Conservation (phyloP, 2,329 filamentous ascomycete species). For the Fusarium sacchari region DNA sequence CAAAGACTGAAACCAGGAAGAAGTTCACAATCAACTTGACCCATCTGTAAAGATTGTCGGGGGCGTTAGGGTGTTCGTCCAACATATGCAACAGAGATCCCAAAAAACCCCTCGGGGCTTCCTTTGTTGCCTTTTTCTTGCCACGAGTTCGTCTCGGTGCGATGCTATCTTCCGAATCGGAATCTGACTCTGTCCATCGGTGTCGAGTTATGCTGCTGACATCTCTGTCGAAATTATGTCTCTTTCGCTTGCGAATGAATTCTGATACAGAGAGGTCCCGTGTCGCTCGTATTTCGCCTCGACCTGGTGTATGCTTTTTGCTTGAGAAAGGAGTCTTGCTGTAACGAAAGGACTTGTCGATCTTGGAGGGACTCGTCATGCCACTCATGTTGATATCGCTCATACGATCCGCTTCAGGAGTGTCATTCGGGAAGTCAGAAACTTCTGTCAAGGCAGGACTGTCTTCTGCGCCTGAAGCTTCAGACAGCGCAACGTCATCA, state of each 20-base stretch:
- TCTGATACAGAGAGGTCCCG: slow-evolving; percentile 52
- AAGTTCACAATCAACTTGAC: slow-evolving; percentile 71
- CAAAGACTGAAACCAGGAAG: slow-evolving; percentile 63
- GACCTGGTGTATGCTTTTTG: slow-evolving; percentile 61
- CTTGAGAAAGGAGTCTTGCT: slow-evolving; percentile 52
- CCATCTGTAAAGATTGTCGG: slow-evolving; percentile 69
- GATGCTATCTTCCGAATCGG: slow-evolving; percentile 58
- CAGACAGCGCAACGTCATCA: slow-evolving; percentile 64
- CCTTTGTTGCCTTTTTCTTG: slow-evolving; percentile 37
- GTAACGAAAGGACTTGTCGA: slow-evolving; percentile 59
- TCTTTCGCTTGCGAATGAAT: slow-evolving; percentile 64
- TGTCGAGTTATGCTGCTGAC: slow-evolving; percentile 61
- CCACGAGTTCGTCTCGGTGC: slow-evolving; percentile 35
- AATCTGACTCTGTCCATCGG: slow-evolving; percentile 58
- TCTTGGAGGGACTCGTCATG: slow-evolving; percentile 58
- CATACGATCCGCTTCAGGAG: slow-evolving; percentile 61
- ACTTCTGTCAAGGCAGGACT: slow-evolving; percentile 68
- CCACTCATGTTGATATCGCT: slow-evolving; percentile 55
- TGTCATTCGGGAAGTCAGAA: slow-evolving; percentile 63
- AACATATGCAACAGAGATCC: slow-evolving; percentile 62
- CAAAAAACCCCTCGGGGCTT: slow-evolving; percentile 44
- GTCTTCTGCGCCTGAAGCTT: slow-evolving; percentile 67
- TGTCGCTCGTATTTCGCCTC: slow-evolving; percentile 70
- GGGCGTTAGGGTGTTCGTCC: slow-evolving; percentile 67
- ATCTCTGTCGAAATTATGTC: slow-evolving; percentile 62